A percentile compares a stretch with the other conserved stretches of the same genome.
These are phyloP conservation scores for Geotrichum citri-aurantii DNA, from an alignment of 1,139 yeast genomes.

Conservation along the genomic window DNA sequence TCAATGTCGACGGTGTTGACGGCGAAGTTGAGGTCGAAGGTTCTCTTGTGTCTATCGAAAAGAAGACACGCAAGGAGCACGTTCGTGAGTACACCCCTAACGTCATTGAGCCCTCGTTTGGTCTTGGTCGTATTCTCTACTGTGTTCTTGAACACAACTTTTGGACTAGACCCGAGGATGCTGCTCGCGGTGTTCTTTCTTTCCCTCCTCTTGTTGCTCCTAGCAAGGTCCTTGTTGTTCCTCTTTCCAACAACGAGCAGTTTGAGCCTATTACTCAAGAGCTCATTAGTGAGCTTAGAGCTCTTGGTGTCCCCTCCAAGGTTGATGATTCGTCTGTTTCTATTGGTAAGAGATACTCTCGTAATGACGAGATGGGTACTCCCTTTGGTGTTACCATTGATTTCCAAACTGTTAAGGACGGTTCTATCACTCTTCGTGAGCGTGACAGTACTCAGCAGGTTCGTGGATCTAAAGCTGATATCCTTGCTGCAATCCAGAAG, in stretches of 20 bases:
- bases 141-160: conserved; percentile 88
- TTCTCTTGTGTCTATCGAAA: conserved; percentile 66
- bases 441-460: conserved; percentile 97
- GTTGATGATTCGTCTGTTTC: conserved; percentile 97
- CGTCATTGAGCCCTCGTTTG: conserved; percentile 98
- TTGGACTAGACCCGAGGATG: conserved; percentile 92
- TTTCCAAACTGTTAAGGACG: conserved; percentile 86
- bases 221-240: conserved; percentile 92
- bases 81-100: conserved; percentile 94
- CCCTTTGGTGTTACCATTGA: conserved; percentile 98
- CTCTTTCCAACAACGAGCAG: conserved; percentile 79
- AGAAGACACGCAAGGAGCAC: conserved; percentile 78
- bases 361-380: conserved; percentile 98
- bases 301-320: conserved; percentile 85
- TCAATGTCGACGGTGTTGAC: conserved; percentile 56
- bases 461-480: conserved; percentile 79
- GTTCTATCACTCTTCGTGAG: conserved; percentile 91
- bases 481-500: conserved; percentile 70
- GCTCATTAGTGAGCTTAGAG: conserved; percentile 59
- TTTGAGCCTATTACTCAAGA: conserved; percentile 70
- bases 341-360: conserved; percentile 96
- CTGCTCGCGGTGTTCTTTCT: conserved; percentile 85
- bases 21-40: conserved; percentile 64
- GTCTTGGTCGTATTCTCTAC: conserved; percentile 96
- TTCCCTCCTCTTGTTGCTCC: conserved; percentile 97